These are phyloP conservation scores for Abeoforma whisleri DNA, from an alignment of 78 protist genomes.

Conservation along the genomic window DNA sequence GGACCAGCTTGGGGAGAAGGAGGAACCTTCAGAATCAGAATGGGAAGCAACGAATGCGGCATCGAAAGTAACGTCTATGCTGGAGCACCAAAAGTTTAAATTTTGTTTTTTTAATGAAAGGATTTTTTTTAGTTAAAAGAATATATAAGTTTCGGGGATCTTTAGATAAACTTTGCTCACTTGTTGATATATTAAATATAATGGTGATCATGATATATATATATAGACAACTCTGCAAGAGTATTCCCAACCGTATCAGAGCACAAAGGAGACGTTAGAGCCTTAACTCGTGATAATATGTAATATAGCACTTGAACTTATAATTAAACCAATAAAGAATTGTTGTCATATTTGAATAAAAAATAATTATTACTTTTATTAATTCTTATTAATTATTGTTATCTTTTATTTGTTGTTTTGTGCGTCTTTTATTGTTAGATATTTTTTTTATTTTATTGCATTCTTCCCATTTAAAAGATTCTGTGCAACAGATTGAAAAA, in stretches of 20 bases:
- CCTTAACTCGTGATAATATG: neutral
- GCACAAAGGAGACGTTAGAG: too few species aligned
- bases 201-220: too few species aligned
- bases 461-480: too few species aligned
- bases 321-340: neutral
- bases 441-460: too few species aligned
- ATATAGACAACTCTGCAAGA: too few species aligned
- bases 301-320: neutral
- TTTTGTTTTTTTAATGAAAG: neutral
- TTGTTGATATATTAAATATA: too few species aligned
- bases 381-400: conserved; percentile 1
- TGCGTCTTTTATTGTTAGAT: neutral
- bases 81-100: neutral
- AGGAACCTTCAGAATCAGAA: conserved; percentile 43
- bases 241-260: too few species aligned
- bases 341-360: neutral
- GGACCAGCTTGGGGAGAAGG: conserved; percentile 51
- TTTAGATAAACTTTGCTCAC: too few species aligned
- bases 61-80: conserved; percentile 25
- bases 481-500: too few species aligned
- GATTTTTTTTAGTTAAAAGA: too few species aligned
- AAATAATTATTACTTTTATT: neutral
- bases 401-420: neutral
- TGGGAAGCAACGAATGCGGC: conserved; percentile 22
- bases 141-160: too few species aligned